Conservation (phyloP, 2,329 filamentous ascomycete species). For the Phaeosphaeria sp. region DNA sequence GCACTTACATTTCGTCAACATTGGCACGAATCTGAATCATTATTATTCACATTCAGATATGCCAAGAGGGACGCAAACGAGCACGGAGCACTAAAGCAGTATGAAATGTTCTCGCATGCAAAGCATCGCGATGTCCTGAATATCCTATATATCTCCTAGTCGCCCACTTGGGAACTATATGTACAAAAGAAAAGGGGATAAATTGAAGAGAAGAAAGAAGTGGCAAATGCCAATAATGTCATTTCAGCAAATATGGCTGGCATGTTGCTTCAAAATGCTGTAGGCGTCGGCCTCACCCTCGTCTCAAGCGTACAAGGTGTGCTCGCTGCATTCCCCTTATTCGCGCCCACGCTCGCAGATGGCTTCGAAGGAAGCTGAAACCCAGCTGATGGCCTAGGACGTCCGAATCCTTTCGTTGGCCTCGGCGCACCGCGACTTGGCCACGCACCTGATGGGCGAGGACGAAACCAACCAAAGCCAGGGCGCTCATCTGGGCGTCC, state of each 20-base stretch:
- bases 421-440: slow-evolving; percentile 6
- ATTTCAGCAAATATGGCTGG: not conserved
- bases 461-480: slow-evolving; percentile 22
- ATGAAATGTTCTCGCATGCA: not conserved
- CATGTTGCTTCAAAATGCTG: slow-evolving; percentile 1
- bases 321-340: slow-evolving; percentile 11
- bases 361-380: slow-evolving; percentile 10
- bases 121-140: not conserved
- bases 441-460: slow-evolving; percentile 23
- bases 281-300: slow-evolving; percentile 27
- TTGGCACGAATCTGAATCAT: not conserved
- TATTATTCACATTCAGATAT: not conserved
- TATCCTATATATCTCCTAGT: not conserved
- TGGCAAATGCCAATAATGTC: slow-evolving; percentile 1
- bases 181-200: not conserved
- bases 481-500: slow-evolving; percentile 8
- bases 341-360: slow-evolving; percentile 10
- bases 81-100: not conserved
- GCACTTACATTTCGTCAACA: not conserved
- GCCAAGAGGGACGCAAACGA: not conserved
- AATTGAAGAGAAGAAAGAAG: not conserved
- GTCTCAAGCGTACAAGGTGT: slow-evolving; percentile 32
- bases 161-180: not conserved
- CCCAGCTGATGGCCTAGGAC: too few relatives aligned
- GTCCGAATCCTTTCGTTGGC: slow-evolving; percentile 10